Evolutionary conservation across 202 grass and related monocot species (phyloP), one percentile per base, ranked within the genome.

Genomic region (Schoenoplectus tabernaemontani): DNA sequence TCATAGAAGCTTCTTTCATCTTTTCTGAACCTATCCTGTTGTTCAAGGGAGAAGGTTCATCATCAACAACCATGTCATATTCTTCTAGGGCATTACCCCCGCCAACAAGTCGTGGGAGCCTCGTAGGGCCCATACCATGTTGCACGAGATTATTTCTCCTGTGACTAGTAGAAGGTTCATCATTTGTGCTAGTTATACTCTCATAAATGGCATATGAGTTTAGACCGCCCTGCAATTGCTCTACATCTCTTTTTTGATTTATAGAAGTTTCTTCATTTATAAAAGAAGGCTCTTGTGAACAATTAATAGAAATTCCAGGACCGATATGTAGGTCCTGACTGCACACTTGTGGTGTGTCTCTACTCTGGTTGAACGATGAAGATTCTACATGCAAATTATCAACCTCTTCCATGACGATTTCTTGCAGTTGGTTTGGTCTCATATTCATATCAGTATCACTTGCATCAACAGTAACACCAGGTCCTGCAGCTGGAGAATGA

Each of bases 181-280:
- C 26, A 53, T 53, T 74, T 74, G 26, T n/a, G 12, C 46, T 74
- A 19, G 6, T 74, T 16, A 53, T 32, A 74, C 44, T 74, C 69
- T 51, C 24, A 4, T 24, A 44, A 17, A 53, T 51, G 24, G n/a
- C 44, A 53, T 53, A 28, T 4, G 46, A 44, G 46, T 50, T 74
- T 23, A 5, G 4, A 32, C 69, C 69, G 13, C 46, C 46, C 46
- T 0, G 23, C n/a, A 74, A 74, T 34, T 50, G 24, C 53, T 33
- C 69, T n/a, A 12, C 15, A 16, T 34, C 24, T 53, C 26, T 53
- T 33, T 28, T 50, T 28, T 51, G 23, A 74, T 53, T 74, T 11
- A 46, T 53, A 33, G 47, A 67, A 74, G 26, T 47, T 74, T 62
- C 65, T 79, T 86, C 34, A 84, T 76, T 77, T 84, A 81, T 46